Conservation (phyloP, 2,329 filamentous ascomycete genomes). For the Aspergillus floridensis region DNA sequence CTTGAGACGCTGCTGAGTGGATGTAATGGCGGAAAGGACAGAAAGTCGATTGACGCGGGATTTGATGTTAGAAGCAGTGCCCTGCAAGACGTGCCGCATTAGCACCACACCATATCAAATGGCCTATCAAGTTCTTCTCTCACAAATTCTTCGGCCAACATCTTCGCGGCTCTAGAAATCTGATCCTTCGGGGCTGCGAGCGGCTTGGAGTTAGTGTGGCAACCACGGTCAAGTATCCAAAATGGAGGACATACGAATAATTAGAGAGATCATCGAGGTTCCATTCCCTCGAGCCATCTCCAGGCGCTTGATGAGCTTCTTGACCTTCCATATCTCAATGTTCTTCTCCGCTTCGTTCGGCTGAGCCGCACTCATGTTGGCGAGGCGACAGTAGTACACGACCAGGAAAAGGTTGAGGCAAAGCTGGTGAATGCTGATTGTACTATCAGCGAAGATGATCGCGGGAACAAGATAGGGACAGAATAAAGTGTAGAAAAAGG, state of each 20-base stretch:
- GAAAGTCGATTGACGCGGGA: constrained; percentile 98
- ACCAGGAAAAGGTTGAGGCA: constrained; percentile 23
- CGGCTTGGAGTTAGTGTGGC: constrained; percentile 17
- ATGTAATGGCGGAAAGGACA: constrained; percentile 96
- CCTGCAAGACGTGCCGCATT: constrained; percentile 51
- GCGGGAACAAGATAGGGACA: background rate
- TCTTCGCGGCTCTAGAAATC: constrained; percentile 92
- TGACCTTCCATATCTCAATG: constrained; percentile 85
- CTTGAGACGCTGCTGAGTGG: constrained; percentile 97
- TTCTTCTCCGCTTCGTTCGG: constrained; percentile 98
- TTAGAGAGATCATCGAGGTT: constrained; percentile 99
- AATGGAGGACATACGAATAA: constrained; percentile 73
- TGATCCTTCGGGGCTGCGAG: constrained; percentile 89
- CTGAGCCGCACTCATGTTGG: constrained; percentile 77
- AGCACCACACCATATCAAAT: constrained; percentile 1
- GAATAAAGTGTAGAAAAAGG: background rate
- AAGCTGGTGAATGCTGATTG: constrained; percentile 18
- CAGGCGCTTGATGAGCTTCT: constrained; percentile 98
- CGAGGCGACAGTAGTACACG: constrained; percentile 28
- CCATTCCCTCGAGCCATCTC: constrained; percentile 97
- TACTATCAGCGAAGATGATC: constrained; percentile 5
- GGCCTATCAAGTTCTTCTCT: constrained; percentile 29
- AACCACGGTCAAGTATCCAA: background rate
- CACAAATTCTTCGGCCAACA: constrained; percentile 99
- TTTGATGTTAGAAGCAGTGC: constrained; percentile 99